Evolutionary conservation across 2,329 filamentous ascomycete species (phyloP), one percentile per base, ranked within the genome.

Genomic region (Podosphaera fusca): DNA sequence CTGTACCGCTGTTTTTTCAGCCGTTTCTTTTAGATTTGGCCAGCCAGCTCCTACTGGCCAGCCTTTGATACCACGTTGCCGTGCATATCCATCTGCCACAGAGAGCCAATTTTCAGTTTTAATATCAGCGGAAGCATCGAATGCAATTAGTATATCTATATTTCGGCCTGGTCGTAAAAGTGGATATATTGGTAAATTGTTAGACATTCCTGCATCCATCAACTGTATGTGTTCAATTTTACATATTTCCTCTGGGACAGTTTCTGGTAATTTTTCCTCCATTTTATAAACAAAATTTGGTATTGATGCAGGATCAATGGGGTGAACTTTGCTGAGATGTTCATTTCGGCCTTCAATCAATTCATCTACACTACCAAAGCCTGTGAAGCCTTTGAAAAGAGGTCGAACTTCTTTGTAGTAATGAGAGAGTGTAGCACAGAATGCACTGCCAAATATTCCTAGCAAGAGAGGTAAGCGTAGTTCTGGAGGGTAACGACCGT

Each of bases 191-290:
- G 92, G 92, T 7, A 98, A 74, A 66, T 98, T 98, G 68, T 98
- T 96, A 61, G 86, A 94, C 92, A 98, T 98, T 55, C 92, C 92
- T 1, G 92, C 89, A 68, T 98, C 92, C 89, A 95, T 96, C 14
- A 90, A 75, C 61, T 86, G 82, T 21, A 90, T 75, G 67, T 94
- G 84, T 50, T 82, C 75, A 12, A 75, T 76, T 21, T 79, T 73
- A 64, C 85, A 81, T 45, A 95, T 79, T 58, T 80, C 87, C 36
- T 82, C 78, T 0, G 92, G 88, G n/a, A 84, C 84, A 0, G 86
- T 85, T 0, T 78, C 70, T 0, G 87, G 84, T 5, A 98, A 74
- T 59, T 79, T 75, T 10, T 79, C 81, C 63, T 84, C 76, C 81
- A 98, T 85, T 7, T 85, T 85, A 59, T 87, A 80, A 0, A 82